A percentile compares a stretch with the other conserved stretches of the same genome.
These are phyloP conservation scores for Teratosphaeria nubilosa DNA, from an alignment of 2,329 filamentous ascomycete species.

Conservation along the genomic window DNA sequence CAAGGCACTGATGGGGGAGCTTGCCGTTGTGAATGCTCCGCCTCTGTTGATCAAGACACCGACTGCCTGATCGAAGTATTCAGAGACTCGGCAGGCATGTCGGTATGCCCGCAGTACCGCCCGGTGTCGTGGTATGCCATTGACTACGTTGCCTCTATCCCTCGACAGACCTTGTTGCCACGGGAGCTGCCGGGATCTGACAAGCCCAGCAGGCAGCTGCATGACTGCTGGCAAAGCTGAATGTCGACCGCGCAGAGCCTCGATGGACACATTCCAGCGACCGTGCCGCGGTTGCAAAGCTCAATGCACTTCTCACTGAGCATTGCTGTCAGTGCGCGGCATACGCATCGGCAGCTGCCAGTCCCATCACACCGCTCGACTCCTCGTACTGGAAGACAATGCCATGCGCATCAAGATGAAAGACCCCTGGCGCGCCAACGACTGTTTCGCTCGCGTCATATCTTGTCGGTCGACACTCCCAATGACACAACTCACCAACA, in stretches of 20 bases:
- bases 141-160: background rate
- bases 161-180: background rate
- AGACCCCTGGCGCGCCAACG: no score
- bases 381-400: background rate
- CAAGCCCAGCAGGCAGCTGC: background rate
- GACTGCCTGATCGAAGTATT: background rate
- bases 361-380: no score
- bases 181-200: background rate
- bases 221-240: background rate
- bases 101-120: background rate
- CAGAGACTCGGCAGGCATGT: background rate
- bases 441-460: no score
- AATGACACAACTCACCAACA: no score
- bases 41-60: background rate
- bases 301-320: background rate
- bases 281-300: background rate
- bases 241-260: background rate
- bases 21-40: no score
- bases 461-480: no score
- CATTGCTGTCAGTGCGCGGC: background rate
- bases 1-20: background rate
- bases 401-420: background rate
- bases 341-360: background rate
- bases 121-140: background rate
- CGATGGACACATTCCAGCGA: background rate